phyloP scores from a whole-genome alignment of 352 stramenopile genomes.

The Aphanomyces euteiches region DNA sequence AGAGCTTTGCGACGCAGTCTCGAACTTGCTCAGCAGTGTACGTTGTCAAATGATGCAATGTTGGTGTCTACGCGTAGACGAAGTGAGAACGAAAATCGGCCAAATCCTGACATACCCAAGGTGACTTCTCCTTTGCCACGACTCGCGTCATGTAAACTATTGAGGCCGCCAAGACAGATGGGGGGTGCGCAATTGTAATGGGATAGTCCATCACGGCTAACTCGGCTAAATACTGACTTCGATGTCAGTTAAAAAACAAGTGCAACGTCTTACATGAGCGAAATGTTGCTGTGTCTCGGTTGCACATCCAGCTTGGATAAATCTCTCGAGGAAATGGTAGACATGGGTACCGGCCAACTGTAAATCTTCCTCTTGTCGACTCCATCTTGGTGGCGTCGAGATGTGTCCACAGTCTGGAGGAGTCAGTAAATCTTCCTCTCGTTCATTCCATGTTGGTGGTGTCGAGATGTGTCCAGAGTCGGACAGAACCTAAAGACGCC shows the following conservation, averaged over 20 bases:
- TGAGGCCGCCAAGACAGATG: constrained; percentile 64
- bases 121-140: constrained; percentile 47
- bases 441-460: no score
- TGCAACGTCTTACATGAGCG: constrained; percentile 15
- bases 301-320: constrained; percentile 50
- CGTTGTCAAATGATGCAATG: constrained; percentile 68
- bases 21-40: constrained; percentile 69
- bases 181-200: constrained; percentile 39
- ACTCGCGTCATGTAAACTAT: constrained; percentile 70
- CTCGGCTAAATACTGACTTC: constrained; percentile 27
- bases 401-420: no score
- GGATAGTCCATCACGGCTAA: constrained; percentile 22
- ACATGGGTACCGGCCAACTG: constrained; percentile 67
- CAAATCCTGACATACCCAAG: constrained; percentile 8
- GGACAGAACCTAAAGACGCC: no score
- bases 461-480: no score
- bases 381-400: no score
- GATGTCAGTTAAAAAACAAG: neutral
- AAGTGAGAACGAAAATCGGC: no score
- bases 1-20: constrained; percentile 62
- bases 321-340: constrained; percentile 68
- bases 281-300: constrained; percentile 47
- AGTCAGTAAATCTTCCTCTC: no score
- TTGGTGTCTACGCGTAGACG: constrained; percentile 51
- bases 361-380: no score